Conservation (phyloP, 2,329 filamentous ascomycete genomes). For the Davidsoniella eucalypti region DNA sequence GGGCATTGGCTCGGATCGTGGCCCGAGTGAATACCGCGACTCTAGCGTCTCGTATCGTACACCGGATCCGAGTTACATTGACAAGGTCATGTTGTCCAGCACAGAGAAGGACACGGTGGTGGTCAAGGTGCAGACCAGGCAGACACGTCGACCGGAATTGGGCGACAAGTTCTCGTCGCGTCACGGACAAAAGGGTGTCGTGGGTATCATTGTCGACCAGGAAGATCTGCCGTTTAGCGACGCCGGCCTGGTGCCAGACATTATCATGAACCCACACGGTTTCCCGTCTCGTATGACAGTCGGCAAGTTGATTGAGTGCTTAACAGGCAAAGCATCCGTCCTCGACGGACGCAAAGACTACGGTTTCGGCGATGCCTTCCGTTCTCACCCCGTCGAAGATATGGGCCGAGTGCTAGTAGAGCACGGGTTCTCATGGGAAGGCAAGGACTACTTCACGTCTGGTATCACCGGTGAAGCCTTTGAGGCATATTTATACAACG, state of each 20-base stretch:
- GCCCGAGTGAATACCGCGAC: constrained; percentile 47
- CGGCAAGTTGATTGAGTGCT: constrained; percentile 87
- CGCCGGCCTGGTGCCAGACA: constrained; percentile 79
- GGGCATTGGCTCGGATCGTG: constrained; percentile 51
- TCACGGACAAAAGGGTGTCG: constrained; percentile 95
- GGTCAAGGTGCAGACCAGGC: constrained; percentile 89
- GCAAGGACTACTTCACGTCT: constrained; percentile 91
- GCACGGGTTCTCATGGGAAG: constrained; percentile 87
- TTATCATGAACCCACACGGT: constrained; percentile 99
- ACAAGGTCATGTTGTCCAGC: constrained; percentile 88
- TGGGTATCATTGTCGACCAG: constrained; percentile 90
- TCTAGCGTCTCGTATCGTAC: constrained; percentile 65
- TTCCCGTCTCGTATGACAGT: constrained; percentile 99
- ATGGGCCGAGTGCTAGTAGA: constrained; percentile 75
- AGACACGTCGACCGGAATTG: constrained; percentile 84
- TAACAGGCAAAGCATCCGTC: constrained; percentile 87
- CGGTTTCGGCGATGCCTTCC: constrained; percentile 64
- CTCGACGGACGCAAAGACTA: constrained; percentile 75
- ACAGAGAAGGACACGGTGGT: constrained; percentile 75
- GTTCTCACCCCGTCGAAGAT: constrained; percentile 69
- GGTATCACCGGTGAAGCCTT: constrained; percentile 89
- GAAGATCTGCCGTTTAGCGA: constrained; percentile 96
- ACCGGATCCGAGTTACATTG: constrained; percentile 72
- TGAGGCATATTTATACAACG: constrained; percentile 94
- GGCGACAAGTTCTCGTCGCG: constrained; percentile 98